phyloP scores from a whole-genome alignment of 352 stramenopile species.

The Phytopythium ostracodes region DNA sequence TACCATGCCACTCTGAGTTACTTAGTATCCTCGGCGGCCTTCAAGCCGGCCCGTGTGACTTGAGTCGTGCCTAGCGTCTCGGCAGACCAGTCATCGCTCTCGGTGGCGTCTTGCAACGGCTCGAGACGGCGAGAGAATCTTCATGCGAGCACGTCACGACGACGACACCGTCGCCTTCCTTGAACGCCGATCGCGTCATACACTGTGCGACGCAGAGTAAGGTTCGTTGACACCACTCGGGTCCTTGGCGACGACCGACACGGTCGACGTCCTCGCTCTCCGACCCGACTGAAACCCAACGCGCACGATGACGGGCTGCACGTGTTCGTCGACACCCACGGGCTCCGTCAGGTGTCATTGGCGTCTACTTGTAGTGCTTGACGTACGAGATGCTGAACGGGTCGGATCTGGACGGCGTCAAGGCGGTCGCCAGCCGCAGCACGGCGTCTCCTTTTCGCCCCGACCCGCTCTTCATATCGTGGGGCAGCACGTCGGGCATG shows the following conservation, averaged over 20 bases:
- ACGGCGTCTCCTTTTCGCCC: neutral
- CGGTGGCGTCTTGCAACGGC: neutral
- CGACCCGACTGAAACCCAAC: neutral
- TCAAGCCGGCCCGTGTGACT: neutral
- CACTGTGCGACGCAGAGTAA: neutral
- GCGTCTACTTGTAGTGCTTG: conserved; percentile 7
- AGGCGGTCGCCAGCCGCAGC: neutral
- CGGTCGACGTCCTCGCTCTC: neutral
- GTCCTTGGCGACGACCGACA: neutral
- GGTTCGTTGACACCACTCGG: conserved; percentile 1
- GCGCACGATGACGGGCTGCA: neutral
- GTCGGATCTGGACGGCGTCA: neutral
- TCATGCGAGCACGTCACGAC: neutral
- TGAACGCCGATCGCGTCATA: neutral
- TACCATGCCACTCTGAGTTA: neutral
- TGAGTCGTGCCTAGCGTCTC: neutral
- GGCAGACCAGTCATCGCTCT: neutral
- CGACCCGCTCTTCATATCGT: neutral
- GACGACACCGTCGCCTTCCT: neutral
- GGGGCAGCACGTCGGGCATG: neutral
- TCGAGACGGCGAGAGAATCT: no score
- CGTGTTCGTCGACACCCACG: neutral
- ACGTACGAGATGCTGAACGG: conserved; percentile 9
- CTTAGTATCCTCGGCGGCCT: neutral
- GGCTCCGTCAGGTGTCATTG: neutral